These are phyloP conservation scores for Gymnopilus dilepis DNA, from an alignment of 768 basidiomycete genomes.

Conservation along the genomic window DNA sequence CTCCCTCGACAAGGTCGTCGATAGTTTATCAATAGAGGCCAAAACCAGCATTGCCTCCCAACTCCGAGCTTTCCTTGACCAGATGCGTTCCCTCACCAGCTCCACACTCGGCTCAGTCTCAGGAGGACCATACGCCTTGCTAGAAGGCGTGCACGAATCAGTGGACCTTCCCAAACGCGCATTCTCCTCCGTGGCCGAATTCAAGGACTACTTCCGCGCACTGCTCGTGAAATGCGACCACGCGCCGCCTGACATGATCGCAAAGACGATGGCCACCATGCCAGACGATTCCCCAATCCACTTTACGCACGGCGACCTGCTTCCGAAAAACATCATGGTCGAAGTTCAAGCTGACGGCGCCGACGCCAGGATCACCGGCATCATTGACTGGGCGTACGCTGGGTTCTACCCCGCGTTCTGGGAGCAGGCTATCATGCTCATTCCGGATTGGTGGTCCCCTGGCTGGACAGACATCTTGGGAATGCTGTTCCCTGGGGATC, in stretches of 20 bases:
- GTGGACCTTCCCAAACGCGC: background rate
- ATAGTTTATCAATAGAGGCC: background rate
- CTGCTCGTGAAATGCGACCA: background rate
- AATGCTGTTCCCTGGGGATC: background rate
- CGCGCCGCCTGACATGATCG: background rate
- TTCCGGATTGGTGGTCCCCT: background rate
- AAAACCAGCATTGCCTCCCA: background rate
- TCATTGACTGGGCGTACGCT: conserved; percentile 43
- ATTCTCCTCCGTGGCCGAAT: background rate
- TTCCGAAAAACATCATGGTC: conserved; percentile 48
- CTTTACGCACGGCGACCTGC: conserved; percentile 49
- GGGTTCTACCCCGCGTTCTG: conserved; percentile 40
- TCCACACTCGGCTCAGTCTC: background rate
- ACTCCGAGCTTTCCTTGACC: background rate
- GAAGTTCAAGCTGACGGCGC: no score
- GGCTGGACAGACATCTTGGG: background rate
- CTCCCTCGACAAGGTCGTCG: background rate
- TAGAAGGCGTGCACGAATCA: background rate
- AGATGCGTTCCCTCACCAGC: background rate
- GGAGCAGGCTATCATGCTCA: background rate
- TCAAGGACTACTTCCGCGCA: background rate
- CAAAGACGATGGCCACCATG: background rate
- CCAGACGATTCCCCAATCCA: background rate
- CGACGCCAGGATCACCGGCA: conserved; percentile 32
- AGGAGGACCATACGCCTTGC: background rate